These are phyloP conservation scores for Fusarium anguioides DNA, from an alignment of 2,329 filamentous ascomycete genomes.

Conservation along the genomic window DNA sequence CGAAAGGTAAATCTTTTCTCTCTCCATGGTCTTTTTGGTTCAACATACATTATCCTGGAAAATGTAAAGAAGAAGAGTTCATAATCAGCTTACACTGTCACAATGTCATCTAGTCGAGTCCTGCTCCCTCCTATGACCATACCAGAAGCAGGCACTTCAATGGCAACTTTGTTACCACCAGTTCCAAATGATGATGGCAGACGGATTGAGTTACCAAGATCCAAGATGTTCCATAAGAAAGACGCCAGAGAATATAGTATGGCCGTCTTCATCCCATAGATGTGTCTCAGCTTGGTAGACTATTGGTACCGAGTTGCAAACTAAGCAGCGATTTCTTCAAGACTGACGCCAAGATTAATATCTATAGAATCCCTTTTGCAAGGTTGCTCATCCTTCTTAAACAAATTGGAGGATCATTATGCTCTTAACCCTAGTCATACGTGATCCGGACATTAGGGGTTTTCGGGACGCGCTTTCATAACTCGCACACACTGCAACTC, in stretches of 20 bases:
- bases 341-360: not conserved
- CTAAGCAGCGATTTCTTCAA: not conserved
- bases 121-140: not conserved
- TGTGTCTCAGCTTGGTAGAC: not conserved
- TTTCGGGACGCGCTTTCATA: not conserved
- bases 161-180: not conserved
- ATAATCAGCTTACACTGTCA: not conserved
- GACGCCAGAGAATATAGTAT: not conserved
- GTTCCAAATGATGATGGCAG: not conserved
- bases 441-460: not conserved
- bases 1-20: not conserved
- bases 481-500: not conserved
- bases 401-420: not conserved
- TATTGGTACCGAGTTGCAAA: not conserved
- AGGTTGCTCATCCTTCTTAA: not conserved
- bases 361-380: not conserved
- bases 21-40: accelerated
- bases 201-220: not conserved
- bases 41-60: not conserved
- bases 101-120: not conserved
- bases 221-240: no score
- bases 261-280: not conserved
- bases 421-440: not conserved
- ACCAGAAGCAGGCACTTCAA: not conserved
- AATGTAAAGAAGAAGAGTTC: not conserved